These are phyloP conservation scores for Russula vinacea DNA, from an alignment of 768 basidiomycete genomes.

Conservation along the genomic window DNA sequence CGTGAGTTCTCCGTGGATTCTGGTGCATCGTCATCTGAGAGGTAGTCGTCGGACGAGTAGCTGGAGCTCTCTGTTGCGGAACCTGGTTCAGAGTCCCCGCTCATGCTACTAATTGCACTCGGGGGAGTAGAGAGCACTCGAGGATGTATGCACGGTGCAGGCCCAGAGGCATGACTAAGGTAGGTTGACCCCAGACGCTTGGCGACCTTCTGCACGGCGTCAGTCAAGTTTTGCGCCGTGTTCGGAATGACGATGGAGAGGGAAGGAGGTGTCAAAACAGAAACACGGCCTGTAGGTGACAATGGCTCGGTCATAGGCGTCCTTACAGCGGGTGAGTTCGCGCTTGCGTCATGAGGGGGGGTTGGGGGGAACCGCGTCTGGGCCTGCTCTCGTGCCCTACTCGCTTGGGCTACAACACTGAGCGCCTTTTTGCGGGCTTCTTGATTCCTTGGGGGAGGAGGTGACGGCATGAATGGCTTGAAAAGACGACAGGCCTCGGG, in stretches of 20 bases:
- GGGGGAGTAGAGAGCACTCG: constrained; percentile 18
- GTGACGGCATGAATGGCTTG: constrained; percentile 56
- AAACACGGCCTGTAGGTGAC: background rate
- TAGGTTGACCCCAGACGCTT: constrained; percentile 51
- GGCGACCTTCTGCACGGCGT: constrained; percentile 57
- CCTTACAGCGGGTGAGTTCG: constrained; percentile 31
- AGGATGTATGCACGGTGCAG: constrained; percentile 19
- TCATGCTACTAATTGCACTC: constrained; percentile 23
- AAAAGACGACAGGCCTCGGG: constrained; percentile 65
- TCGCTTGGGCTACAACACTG: constrained; percentile 52
- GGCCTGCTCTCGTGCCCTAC: constrained; percentile 51
- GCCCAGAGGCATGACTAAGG: constrained; percentile 34
- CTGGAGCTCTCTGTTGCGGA: constrained; percentile 24
- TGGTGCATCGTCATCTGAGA: constrained; percentile 46
- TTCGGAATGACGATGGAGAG: constrained; percentile 31
- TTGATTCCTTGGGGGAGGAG: constrained; percentile 31
- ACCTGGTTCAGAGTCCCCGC: constrained; percentile 28
- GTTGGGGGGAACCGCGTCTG: constrained; percentile 44
- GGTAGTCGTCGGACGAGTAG: constrained; percentile 23
- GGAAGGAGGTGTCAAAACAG: constrained; percentile 17
- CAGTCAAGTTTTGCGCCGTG: constrained; percentile 40
- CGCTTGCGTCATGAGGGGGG: constrained; percentile 39
- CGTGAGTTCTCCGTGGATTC: constrained; percentile 15
- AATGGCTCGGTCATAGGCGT: background rate
- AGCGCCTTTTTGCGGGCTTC: constrained; percentile 54